Evolutionary conservation across 169 alveolate genomes (phyloP).

Genomic region (Perkinsus chesapeaki): DNA sequence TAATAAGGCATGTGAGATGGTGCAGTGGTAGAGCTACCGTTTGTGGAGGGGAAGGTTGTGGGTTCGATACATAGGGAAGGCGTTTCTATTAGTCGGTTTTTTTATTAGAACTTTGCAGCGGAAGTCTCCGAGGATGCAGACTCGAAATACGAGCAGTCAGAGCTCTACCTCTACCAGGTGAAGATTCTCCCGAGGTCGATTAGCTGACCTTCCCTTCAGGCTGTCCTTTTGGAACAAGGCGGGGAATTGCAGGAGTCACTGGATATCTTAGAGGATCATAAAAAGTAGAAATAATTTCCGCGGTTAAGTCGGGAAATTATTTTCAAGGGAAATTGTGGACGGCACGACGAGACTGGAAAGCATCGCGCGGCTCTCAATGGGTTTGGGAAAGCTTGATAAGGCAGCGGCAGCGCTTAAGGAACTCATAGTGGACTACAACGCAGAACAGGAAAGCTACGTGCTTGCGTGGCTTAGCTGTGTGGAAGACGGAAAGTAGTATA

Average conservation of each 20-base stretch:
- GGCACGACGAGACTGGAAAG: not conserved
- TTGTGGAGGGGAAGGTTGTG: not conserved
- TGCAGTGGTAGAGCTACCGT: not conserved
- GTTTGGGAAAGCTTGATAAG: not conserved
- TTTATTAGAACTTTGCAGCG: not conserved
- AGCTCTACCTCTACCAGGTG: not conserved
- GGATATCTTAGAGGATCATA: not conserved
- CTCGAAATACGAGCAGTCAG: slow-evolving; percentile 1
- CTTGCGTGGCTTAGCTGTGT: not conserved
- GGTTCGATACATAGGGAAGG: not conserved
- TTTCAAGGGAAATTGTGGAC: not conserved
- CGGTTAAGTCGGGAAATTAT: not conserved
- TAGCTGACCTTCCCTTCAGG: not conserved
- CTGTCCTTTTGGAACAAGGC: not conserved
- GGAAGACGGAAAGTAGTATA: not conserved
- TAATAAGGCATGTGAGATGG: not conserved
- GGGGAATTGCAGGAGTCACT: not conserved
- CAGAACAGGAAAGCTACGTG: not conserved
- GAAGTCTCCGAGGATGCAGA: not conserved
- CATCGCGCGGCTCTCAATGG: not conserved
- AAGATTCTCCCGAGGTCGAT: not conserved
- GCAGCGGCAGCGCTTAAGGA: not conserved
- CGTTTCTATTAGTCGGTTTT: not conserved
- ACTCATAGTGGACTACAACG: not conserved
- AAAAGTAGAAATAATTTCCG: too few species aligned